Conservation (phyloP, 345 rosid genomes). For the Populus pruinosa region DNA sequence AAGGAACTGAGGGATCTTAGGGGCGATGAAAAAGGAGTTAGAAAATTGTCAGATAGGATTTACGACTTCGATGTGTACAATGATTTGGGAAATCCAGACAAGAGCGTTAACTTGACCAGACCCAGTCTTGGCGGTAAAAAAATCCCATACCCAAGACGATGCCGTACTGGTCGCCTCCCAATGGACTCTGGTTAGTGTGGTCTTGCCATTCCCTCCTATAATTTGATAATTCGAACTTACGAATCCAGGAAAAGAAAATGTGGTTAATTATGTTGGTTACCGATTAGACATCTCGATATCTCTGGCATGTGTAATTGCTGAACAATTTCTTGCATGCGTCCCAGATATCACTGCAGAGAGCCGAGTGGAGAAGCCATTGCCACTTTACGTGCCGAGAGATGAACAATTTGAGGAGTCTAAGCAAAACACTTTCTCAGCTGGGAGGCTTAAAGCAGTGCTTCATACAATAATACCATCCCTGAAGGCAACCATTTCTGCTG, state of each 20-base stretch:
- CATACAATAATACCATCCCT: constrained; percentile 76
- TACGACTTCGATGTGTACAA: constrained; percentile 84
- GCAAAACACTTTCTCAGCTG: constrained; percentile 55
- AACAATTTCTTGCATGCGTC: not conserved
- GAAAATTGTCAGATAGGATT: constrained; percentile 74
- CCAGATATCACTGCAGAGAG: constrained; percentile 70
- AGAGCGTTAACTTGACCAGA: constrained; percentile 49
- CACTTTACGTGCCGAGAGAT: constrained; percentile 89
- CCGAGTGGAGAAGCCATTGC: constrained; percentile 87
- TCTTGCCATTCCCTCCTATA: not conserved
- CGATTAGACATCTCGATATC: not conserved
- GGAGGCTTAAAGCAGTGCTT: constrained; percentile 74
- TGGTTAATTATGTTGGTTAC: not conserved
- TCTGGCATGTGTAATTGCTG: no score
- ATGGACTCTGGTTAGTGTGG: constrained; percentile 48
- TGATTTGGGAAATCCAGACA: constrained; percentile 94
- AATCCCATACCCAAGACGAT: constrained; percentile 82
- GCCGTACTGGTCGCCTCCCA: constrained; percentile 79
- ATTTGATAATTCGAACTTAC: not conserved
- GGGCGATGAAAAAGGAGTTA: constrained; percentile 66
- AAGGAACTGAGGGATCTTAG: constrained; percentile 61
- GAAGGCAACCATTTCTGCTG: constrained; percentile 75
- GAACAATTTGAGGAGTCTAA: constrained; percentile 93
- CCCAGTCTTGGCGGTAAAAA: constrained; percentile 69
- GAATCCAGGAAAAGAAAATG: not conserved